phyloP scores from a whole-genome alignment of 2,329 filamentous ascomycete species.

The Spiromastix sp. region DNA sequence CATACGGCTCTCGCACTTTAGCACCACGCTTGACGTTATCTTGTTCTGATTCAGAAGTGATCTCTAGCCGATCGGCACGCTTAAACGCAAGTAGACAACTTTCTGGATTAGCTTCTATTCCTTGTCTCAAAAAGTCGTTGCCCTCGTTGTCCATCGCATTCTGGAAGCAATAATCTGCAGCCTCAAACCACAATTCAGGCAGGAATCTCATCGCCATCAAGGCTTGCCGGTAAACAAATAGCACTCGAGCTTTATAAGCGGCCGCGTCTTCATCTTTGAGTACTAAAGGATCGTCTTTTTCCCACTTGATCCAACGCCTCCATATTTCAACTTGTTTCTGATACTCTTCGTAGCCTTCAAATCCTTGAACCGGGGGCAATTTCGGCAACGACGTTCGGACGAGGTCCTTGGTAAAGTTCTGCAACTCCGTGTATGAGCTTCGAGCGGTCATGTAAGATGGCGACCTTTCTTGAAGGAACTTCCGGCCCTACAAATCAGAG shows the following conservation, averaged over 20 bases:
- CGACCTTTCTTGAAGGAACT: constrained; percentile 87
- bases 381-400: constrained; percentile 67
- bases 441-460: constrained; percentile 94
- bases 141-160: constrained; percentile 64
- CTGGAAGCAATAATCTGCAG: constrained; percentile 81
- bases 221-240: constrained; percentile 90
- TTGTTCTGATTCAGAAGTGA: constrained; percentile 65
- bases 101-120: constrained; percentile 83
- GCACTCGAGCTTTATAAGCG: constrained; percentile 64
- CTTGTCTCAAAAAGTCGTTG: constrained; percentile 68
- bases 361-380: constrained; percentile 73
- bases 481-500: constrained; percentile 75
- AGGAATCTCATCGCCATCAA: constrained; percentile 89
- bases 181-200: constrained; percentile 93
- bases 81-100: constrained; percentile 84
- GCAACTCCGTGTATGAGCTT: constrained; percentile 78
- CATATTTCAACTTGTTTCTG: constrained; percentile 75
- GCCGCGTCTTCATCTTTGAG: constrained; percentile 70
- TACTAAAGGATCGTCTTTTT: constrained; percentile 84
- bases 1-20: constrained; percentile 72
- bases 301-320: constrained; percentile 92
- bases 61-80: constrained; percentile 77
- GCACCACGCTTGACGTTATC: constrained; percentile 53
- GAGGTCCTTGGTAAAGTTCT: constrained; percentile 72
- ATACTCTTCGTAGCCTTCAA: constrained; percentile 78